A percentile compares a stretch with the other conserved stretches of the same genome.
Conservation (phyloP, 1,284 basidiomycete genomes). For the Earliella scabrosa region DNA sequence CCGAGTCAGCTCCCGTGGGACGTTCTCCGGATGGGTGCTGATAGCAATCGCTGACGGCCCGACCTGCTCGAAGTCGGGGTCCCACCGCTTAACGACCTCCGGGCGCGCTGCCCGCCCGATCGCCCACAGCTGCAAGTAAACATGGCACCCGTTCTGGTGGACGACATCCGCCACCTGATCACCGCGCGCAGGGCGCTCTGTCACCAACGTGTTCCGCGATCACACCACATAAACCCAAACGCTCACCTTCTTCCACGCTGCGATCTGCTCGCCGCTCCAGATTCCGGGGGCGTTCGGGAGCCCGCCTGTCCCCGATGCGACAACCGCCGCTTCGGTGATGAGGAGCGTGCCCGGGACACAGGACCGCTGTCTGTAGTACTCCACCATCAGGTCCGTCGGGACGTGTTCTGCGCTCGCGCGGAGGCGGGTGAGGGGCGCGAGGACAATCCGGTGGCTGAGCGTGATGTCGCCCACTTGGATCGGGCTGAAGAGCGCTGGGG, state of each 20-base stretch:
- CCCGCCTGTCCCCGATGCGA: constrained; percentile 41
- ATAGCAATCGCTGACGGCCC: background rate
- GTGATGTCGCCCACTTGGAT: constrained; percentile 41
- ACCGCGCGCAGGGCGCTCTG: background rate
- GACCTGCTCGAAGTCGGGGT: background rate
- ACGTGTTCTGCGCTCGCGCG: constrained; percentile 31
- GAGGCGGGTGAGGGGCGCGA: constrained; percentile 48
- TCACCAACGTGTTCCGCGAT: too few relatives aligned
- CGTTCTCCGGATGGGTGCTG: background rate
- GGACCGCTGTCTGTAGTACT: constrained; percentile 52
- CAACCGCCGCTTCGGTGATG: constrained; percentile 49
- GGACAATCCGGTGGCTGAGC: constrained; percentile 46
- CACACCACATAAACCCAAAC: too few relatives aligned
- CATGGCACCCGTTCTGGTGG: constrained; percentile 34
- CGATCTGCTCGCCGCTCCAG: constrained; percentile 44
- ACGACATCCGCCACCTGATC: constrained; percentile 22
- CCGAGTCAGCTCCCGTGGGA: background rate
- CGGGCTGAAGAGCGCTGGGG: constrained; percentile 43
- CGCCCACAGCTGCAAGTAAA: constrained; percentile 50
- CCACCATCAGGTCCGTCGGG: constrained; percentile 32
- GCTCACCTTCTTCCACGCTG: constrained; percentile 46
- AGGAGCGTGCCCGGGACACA: constrained; percentile 46
- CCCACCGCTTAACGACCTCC: background rate
- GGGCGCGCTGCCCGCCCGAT: constrained; percentile 33
- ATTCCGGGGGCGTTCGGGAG: constrained; percentile 41